phyloP scores from a whole-genome alignment of 1,139 yeast species.

The Pichia sp. region DNA sequence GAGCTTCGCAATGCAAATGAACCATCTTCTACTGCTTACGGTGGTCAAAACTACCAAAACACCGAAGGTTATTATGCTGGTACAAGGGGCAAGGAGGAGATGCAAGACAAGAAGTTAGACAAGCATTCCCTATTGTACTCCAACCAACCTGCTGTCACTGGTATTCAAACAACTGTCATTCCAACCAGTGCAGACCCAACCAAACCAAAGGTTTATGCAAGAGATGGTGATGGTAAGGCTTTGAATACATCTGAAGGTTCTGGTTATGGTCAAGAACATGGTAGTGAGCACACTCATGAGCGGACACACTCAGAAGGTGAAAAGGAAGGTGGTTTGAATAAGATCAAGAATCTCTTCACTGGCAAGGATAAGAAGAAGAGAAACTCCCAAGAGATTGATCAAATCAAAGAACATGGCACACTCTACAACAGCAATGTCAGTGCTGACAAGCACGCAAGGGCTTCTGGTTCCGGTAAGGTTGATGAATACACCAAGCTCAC shows the following conservation, averaged over 20 bases:
- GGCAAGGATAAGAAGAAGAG: slow-evolving; percentile 2
- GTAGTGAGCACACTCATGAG: not conserved
- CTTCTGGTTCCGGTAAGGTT: too few species aligned
- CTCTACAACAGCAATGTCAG: slow-evolving; percentile 1
- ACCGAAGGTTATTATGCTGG: slow-evolving; percentile 5
- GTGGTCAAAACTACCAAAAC: not conserved
- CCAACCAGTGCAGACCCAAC: not conserved
- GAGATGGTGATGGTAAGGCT: not conserved
- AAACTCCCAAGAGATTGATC: not conserved
- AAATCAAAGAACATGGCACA: slow-evolving; percentile 4
- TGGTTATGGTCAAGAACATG: not conserved
- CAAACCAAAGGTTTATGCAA: not conserved
- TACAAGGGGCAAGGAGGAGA: not conserved
- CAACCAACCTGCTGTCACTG: too few species aligned
- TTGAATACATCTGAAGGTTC: not conserved
- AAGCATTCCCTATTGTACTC: too few species aligned
- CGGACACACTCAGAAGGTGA: not conserved
- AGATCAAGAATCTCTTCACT: slow-evolving; percentile 6
- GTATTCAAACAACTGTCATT: too few species aligned
- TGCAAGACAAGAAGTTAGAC: too few species aligned
- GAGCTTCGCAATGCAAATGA: not conserved
- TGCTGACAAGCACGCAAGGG: too few species aligned
- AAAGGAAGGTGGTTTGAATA: slow-evolving; percentile 1
- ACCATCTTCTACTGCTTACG: not conserved
- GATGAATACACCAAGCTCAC: too few species aligned